Evolutionary conservation across 352 stramenopile genomes (phyloP).

Genomic region (Pseudoperonospora humuli): DNA sequence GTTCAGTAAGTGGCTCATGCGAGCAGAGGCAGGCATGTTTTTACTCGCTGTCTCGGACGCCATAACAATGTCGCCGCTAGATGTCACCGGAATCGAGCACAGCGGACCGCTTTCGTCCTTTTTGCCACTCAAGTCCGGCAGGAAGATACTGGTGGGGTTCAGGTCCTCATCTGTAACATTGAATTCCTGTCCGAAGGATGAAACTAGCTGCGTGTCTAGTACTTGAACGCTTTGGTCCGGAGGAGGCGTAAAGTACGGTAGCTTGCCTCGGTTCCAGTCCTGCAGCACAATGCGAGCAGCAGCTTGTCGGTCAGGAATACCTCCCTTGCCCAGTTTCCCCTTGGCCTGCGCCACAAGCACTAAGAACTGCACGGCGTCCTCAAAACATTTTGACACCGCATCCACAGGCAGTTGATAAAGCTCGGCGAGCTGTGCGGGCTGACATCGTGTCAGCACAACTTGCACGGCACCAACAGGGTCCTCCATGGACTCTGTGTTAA

Average conservation of each 20-base stretch:
- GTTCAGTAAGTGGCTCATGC: constrained; percentile 31
- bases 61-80: constrained; percentile 12
- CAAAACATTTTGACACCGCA: constrained; percentile 35
- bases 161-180: constrained; percentile 52
- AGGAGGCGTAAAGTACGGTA: constrained; percentile 84
- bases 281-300: constrained; percentile 88
- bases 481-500: constrained; percentile 93
- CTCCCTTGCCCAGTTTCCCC: constrained; percentile 93
- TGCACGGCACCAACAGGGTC: constrained; percentile 92
- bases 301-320: constrained; percentile 89
- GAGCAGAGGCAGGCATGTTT: constrained; percentile 14
- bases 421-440: constrained; percentile 88
- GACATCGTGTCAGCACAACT: constrained; percentile 90
- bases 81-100: constrained; percentile 36
- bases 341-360: constrained; percentile 88
- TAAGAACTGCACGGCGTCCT: constrained; percentile 90
- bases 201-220: constrained; percentile 59
- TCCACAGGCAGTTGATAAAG: constrained; percentile 91
- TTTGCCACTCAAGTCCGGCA: constrained; percentile 22
- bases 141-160: constrained; percentile 65
- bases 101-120: constrained; percentile 27
- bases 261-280: constrained; percentile 90
- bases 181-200: constrained; percentile 54
- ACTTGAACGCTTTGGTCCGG: constrained; percentile 59
- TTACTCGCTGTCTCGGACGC: constrained; percentile 11